Percentiles rank a stretch among this genome's conserved stretches.
phyloP scores from a whole-genome alignment of 208 protist species.

The Polymyxa betae region DNA sequence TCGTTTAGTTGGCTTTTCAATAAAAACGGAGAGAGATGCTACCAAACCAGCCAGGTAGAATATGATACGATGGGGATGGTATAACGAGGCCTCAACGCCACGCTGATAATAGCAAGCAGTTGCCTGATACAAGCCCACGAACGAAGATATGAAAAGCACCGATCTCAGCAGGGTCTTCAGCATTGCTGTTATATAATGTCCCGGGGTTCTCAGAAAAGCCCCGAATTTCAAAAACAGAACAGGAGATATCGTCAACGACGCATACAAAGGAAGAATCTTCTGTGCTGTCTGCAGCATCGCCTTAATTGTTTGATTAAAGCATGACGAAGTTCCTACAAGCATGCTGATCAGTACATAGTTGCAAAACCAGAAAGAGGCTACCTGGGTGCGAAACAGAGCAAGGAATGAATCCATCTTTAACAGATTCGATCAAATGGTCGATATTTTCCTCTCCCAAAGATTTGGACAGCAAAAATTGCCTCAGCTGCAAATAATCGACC shows the following conservation, averaged over 20 bases:
- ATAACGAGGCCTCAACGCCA: background rate
- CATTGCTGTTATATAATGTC: background rate
- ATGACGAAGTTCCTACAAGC: background rate
- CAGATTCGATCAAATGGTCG: conserved; percentile 5
- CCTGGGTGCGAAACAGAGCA: background rate
- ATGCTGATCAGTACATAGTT: background rate
- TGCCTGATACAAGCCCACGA: conserved; percentile 29
- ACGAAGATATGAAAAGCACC: background rate
- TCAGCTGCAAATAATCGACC: background rate
- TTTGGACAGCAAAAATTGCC: background rate
- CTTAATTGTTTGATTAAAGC: background rate
- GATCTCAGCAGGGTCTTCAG: background rate
- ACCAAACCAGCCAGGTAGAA: conserved; percentile 16
- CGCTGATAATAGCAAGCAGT: background rate
- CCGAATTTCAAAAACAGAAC: conserved; percentile 35
- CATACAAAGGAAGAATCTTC: conserved; percentile 31
- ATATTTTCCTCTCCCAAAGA: background rate
- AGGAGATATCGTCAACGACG: conserved; percentile 1
- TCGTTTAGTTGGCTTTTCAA: background rate
- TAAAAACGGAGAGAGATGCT: conserved; percentile 15
- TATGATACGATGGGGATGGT: background rate
- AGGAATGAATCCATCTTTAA: conserved; percentile 17
- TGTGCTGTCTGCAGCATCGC: background rate
- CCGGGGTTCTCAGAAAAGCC: background rate
- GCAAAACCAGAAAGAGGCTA: background rate